These are phyloP conservation scores for Sarcodon sp. DNA, from an alignment of 768 basidiomycete species.

Conservation along the genomic window DNA sequence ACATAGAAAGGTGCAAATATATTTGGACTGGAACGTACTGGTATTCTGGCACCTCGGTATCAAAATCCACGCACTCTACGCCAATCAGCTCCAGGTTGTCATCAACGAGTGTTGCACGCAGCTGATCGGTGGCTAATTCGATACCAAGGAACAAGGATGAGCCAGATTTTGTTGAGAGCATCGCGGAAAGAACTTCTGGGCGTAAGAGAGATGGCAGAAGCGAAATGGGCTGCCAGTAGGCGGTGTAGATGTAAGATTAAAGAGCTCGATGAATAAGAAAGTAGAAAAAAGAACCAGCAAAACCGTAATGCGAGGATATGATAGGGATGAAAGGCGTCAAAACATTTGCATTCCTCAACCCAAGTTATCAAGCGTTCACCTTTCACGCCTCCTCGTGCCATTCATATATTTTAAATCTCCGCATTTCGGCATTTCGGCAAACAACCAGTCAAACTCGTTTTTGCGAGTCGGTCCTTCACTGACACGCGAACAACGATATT, in stretches of 20 bases:
- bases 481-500: no score
- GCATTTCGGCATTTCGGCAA: no score
- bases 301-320: background rate
- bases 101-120: constrained; percentile 75
- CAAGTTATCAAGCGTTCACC: no score
- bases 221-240: no score
- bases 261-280: background rate
- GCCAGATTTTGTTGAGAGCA: constrained; percentile 19
- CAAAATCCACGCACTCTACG: constrained; percentile 76
- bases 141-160: constrained; percentile 70
- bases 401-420: no score
- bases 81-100: constrained; percentile 73
- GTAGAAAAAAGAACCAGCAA: background rate
- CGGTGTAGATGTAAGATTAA: background rate
- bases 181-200: background rate
- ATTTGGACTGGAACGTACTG: constrained; percentile 39
- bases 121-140: constrained; percentile 75
- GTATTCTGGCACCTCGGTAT: constrained; percentile 65
- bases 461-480: no score
- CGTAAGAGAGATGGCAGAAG: background rate
- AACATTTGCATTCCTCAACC: no score
- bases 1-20: constrained; percentile 1
- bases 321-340: no score
- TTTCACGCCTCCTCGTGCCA: no score
- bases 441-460: no score